phyloP scores from a whole-genome alignment of 768 basidiomycete species.

The Lactifluus pinguis region DNA sequence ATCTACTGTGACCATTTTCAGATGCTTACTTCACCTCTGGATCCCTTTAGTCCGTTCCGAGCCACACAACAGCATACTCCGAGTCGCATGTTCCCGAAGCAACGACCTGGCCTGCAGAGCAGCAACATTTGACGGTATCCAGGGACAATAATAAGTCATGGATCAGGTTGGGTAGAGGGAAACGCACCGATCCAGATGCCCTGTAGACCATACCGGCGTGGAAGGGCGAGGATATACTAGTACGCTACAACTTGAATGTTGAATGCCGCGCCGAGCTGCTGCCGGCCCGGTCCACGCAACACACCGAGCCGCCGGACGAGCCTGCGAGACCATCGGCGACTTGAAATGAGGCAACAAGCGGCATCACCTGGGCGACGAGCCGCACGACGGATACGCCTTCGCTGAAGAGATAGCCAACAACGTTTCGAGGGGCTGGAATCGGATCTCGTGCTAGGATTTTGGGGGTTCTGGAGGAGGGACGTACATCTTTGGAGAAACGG shows the following conservation, averaged over 20 bases:
- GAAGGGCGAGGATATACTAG: slow-evolving; percentile 41
- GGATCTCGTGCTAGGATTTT: background rate
- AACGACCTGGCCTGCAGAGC: slow-evolving; percentile 52
- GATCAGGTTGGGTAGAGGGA: background rate
- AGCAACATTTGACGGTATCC: background rate
- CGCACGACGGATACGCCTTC: slow-evolving; percentile 46
- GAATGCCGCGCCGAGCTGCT: slow-evolving; percentile 66
- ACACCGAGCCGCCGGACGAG: slow-evolving; percentile 36
- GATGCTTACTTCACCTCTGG: slow-evolving; percentile 17
- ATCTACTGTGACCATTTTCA: background rate
- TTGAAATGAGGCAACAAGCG: slow-evolving; percentile 48
- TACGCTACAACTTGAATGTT: slow-evolving; percentile 64
- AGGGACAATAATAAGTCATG: background rate
- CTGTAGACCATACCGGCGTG: slow-evolving; percentile 34
- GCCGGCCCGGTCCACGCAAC: slow-evolving; percentile 45
- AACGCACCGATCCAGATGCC: slow-evolving; percentile 45
- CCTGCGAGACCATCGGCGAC: slow-evolving; percentile 45
- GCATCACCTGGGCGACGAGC: slow-evolving; percentile 43
- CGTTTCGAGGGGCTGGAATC: slow-evolving; percentile 27
- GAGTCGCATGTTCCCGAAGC: slow-evolving; percentile 54
- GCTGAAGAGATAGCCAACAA: slow-evolving; percentile 61
- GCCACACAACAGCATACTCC: slow-evolving; percentile 46
- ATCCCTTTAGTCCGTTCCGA: slow-evolving; percentile 41
- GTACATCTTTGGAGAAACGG: slow-evolving; percentile 43
- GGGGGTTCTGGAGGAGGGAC: slow-evolving; percentile 16